Evolutionary conservation across 225 moss, liverwort and hornwort genomes (phyloP).

Genomic region (Sphagnum tenellum): DNA sequence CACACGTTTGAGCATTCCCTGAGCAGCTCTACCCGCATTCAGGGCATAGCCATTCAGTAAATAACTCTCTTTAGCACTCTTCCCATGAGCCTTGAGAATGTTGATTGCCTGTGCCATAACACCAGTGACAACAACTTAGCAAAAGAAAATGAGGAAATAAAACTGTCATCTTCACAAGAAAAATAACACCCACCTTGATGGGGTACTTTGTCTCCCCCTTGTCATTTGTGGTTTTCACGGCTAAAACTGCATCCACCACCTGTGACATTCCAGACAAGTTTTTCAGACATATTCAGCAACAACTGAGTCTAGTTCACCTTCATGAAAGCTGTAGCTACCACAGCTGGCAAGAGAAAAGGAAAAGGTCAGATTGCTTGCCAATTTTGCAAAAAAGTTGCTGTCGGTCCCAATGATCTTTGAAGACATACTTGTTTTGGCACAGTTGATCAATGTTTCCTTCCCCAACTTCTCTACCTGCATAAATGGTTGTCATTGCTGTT

Average conservation of each 20-base stretch:
- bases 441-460: slow-evolving; percentile 69
- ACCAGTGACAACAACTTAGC: neutral
- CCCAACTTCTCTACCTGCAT: slow-evolving; percentile 87
- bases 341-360: too few species aligned
- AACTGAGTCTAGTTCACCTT: neutral
- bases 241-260: slow-evolving; percentile 77
- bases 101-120: slow-evolving; percentile 55
- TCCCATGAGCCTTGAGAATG: slow-evolving; percentile 76
- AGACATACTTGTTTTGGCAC: slow-evolving; percentile 90
- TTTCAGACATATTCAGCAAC: neutral
- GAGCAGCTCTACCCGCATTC: slow-evolving; percentile 65
- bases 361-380: slow-evolving; percentile 25
- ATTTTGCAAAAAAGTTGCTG: slow-evolving; percentile 75
- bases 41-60: slow-evolving; percentile 83
- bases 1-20: slow-evolving; percentile 78
- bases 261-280: slow-evolving; percentile 5
- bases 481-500: neutral
- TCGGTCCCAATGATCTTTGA: slow-evolving; percentile 93
- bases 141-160: neutral
- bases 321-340: neutral
- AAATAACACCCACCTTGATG: slow-evolving; percentile 38
- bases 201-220: slow-evolving; percentile 80
- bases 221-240: slow-evolving; percentile 63
- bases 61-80: slow-evolving; percentile 82
- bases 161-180: neutral